Conservation (phyloP, 2,329 filamentous ascomycete genomes). For the Penicillium sclerotigenum region DNA sequence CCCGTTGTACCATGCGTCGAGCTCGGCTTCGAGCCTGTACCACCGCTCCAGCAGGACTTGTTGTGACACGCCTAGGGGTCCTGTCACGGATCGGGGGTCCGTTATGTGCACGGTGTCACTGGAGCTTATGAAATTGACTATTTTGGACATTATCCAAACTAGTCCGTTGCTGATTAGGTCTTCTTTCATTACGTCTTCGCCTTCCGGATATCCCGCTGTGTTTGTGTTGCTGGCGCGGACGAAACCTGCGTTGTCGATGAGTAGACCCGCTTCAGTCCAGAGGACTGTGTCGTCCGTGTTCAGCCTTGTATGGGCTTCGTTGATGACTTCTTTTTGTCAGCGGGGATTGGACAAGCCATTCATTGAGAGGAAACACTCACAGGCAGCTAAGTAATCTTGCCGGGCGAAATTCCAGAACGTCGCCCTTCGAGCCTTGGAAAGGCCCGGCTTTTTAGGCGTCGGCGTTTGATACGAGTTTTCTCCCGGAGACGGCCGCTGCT, state of each 20-base stretch:
- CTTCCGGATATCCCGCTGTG: constrained; percentile 32
- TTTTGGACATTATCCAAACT: constrained; percentile 64
- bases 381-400: constrained; percentile 64
- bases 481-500: constrained; percentile 44
- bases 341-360: not conserved
- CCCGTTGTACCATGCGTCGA: constrained; percentile 58
- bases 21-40: constrained; percentile 53
- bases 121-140: constrained; percentile 62
- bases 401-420: constrained; percentile 67
- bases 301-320: constrained; percentile 58
- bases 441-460: constrained; percentile 35
- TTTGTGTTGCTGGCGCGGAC: constrained; percentile 44
- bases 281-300: constrained; percentile 61
- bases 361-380: constrained; percentile 35
- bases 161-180: constrained; percentile 63
- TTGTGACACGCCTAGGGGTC: constrained; percentile 37
- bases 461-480: constrained; percentile 28
- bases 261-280: constrained; percentile 63
- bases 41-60: constrained; percentile 48
- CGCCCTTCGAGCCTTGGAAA: constrained; percentile 56
- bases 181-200: constrained; percentile 54
- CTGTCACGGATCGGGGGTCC: constrained; percentile 25
- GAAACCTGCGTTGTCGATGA: constrained; percentile 54
- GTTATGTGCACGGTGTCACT: constrained; percentile 49
- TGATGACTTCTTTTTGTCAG: constrained; percentile 44